Evolutionary conservation across 1,284 basidiomycete species (phyloP), one percentile per base, ranked within the genome.

Genomic region (Sporisorium scitamineum): DNA sequence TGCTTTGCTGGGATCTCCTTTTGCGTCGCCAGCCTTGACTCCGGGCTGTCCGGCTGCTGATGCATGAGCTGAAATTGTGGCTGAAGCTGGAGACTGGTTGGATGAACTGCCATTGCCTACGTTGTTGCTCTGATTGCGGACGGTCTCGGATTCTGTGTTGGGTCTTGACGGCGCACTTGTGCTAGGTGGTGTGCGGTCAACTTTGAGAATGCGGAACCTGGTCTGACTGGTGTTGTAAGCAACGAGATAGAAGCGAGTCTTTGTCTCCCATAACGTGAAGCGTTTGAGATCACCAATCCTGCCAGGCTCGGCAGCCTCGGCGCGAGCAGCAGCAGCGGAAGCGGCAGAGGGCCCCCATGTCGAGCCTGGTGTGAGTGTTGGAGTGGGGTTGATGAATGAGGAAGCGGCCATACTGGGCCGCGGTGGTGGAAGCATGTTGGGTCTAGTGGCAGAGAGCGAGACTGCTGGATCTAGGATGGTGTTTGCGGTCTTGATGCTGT

Each of bases 251-350:
- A 80, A 84, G 60, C 80, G 76, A 10, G 81, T 78, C 57, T 80
- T 81, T 14, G 83, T 80, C 54, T 84, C 81, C 76, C 82, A 85
- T 16, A 85, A 68, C 1, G 82, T 82, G 60, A 84, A 85, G 11
- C 81, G 70, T 42, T 81, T 81, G 34, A 82, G 65, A 20, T 80
- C 80, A 44, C 80, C 79, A 18, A 79, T 75, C 18, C 80, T 57
- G 6, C 70, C 75, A 9, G 70, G 67, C 41, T 78, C 78, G 29
- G 75, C 68, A 16, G 68, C 69, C 53, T 72, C 74, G 6, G 74
- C 69, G 9, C 74, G 56, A 20, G 69, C 74, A 8, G 74, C 69
- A 22, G 74, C 74, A 1, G 74, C 74, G 3, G 65, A 71, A 11
- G 74, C 73, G 9, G 69, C 73, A 2, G 54, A 52, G 3, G 73